Base-by-base conservation (phyloP, 306 rosid genomes). In the Cyamopsis tetragonoloba region DNA sequence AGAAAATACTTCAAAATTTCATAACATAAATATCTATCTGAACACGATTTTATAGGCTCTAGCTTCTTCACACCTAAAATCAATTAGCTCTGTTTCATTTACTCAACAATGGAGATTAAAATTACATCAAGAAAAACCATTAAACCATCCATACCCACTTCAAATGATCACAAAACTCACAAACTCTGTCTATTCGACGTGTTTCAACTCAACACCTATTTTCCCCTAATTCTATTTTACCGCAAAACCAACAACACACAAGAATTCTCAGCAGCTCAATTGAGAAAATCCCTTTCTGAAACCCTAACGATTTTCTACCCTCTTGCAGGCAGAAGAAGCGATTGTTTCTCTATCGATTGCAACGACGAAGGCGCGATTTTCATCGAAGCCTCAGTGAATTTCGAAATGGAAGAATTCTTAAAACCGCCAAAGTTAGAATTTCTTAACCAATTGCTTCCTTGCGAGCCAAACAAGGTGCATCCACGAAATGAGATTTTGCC, bases 221-320 rank as follows among this genome's bases (percentile, higher is more conserved):
- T 71, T n/a, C 81, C 85, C 17, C 5, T 76, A n/a, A 48, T 72
- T 44, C 39, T 81, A 13, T 81, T 76, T 55, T 76, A 72, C 26
- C 24, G 1, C 3, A 76, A 76, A 53, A 60, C 34, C 3, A 30
- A 34, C 5, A 15, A 39, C 30, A 35, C 41, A 55, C 61, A 47
- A 58, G 66, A 19, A 50, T 43, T 53, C 19, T 56, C 75, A 65
- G 0, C 77, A 22, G 4, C 38, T 22, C 55, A 72, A 9, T 55
- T 81, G 27, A 81, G 81, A 43, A 84, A 46, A 2, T 79, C 92
- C 30, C 34, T 86, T 1, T 81, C 82, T 0, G 73, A 81, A 15
- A 44, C 85, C 28, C 74, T 86, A 27, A 71, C 74, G 0, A 46
- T 79, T 42, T 86, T 56, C 75, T 79, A 83, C 75, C 89, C 87